Base-by-base conservation (phyloP, 352 stramenopile genomes). In the Phytophthora multivora region DNA sequence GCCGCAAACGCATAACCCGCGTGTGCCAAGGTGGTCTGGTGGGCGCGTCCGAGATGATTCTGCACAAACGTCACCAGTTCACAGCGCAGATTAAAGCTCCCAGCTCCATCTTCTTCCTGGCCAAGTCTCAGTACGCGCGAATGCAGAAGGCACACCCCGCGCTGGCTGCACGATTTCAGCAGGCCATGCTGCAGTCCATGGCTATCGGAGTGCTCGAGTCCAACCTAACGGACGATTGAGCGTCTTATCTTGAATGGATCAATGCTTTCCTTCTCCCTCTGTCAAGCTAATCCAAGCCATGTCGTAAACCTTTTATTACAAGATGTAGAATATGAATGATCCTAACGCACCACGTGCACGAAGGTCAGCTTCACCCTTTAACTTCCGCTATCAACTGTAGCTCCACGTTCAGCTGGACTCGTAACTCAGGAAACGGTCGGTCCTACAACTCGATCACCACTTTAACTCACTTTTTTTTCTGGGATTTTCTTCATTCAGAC, bases 161-260 rank as follows among this genome's bases (percentile, higher is more conserved):
- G 0, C 69, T 95, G 12, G 87, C 87, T 18, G 74, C 81, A 3
- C 83, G 87, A 9, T 95, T 95, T 64, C 83, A 95, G 61, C 83
- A 89, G 26, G 85, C 87, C 30, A 93, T 95, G 81, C 71, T 95
- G 35, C 83, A 91, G 58, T 88, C 80, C 45, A 91, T 95, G 81
- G 87, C 87, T 21, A 82, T 89, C 10, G 88, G 81, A 33, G 85
- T 95, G 33, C 85, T 95, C 48, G 87, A 95, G 59, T 91, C 80
- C 35, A 92, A 92, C 66, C 73, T 95, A 63, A 74, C 83, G 3
- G 87, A 94, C 56, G 81, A 93, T 60, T 95, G 39, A 65, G 48
- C 25, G 30, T 19, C 51, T n/a, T 31, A 19, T 43, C 38, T 48
- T 12, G 43, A 45, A 23, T 23, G 18, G 45, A 61, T 33, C 28